Conservation (phyloP, 2,329 filamentous ascomycete genomes). For the Alternaria incomplexa region DNA sequence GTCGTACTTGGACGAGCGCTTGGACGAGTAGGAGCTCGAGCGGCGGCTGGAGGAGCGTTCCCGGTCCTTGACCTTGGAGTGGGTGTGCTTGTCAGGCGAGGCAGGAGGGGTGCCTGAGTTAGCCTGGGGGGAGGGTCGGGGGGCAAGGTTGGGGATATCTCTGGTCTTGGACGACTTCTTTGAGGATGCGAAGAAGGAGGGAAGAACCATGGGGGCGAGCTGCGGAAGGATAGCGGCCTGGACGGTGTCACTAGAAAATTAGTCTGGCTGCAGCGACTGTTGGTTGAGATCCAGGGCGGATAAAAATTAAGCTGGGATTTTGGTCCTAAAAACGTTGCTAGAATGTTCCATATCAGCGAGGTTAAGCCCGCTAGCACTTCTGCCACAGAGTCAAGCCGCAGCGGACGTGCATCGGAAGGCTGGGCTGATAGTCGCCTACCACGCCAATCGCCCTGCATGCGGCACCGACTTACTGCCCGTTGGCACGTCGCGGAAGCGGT, state of each 20-base stretch:
- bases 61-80: conserved; percentile 40
- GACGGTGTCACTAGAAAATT: conserved; percentile 39
- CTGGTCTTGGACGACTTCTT: conserved; percentile 42
- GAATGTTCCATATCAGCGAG: conserved; percentile 39
- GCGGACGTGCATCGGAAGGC: conserved; percentile 30
- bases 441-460: conserved; percentile 16
- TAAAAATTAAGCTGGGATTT: conserved; percentile 32
- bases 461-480: not conserved
- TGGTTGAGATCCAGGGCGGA: conserved; percentile 35
- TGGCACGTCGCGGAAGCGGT: not conserved
- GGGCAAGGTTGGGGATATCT: conserved; percentile 30
- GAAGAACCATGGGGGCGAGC: conserved; percentile 46
- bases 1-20: conserved; percentile 57
- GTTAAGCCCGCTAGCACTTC: conserved; percentile 22
- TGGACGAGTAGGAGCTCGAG: conserved; percentile 42
- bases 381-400: conserved; percentile 26
- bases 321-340: conserved; percentile 34
- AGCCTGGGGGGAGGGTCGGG: conserved; percentile 27
- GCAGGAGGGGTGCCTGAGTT: conserved; percentile 42
- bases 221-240: conserved; percentile 23
- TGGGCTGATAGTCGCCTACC: conserved; percentile 18
- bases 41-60: conserved; percentile 34
- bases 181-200: conserved; percentile 46
- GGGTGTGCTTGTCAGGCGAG: conserved; percentile 48
- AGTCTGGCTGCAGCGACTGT: conserved; percentile 36